Evolutionary conservation across 2,329 filamentous ascomycete genomes (phyloP), one percentile per base, ranked within the genome.

Genomic region (Ceratocystis eucalypticola): DNA sequence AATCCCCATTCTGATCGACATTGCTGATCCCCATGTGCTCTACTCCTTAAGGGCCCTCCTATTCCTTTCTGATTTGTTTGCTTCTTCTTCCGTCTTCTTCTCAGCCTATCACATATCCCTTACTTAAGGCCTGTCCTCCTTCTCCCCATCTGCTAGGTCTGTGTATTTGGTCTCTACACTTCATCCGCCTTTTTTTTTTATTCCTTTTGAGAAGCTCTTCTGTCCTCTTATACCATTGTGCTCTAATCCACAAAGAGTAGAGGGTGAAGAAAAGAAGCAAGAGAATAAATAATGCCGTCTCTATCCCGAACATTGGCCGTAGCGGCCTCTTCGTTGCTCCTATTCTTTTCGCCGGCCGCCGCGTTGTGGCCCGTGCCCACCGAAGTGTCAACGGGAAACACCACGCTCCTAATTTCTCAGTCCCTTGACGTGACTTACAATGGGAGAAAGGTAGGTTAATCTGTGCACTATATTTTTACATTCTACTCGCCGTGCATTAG

Each of bases 371-470:
- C 84, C 12, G 76, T 78, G 25, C 84, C 84, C 1, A 75, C 76
- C 65, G 77, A 76, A 48, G 76, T 81, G 65, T 79, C 76, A 57
- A 81, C 78, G 17, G 84, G 84, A 67, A 78, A 78, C 70, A 76
- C 76, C 8, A 76, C 78, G 41, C 74, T 86, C 69, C 83, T 80
- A 74, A 81, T 86, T 71, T 76, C 78, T 68, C 74, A 79, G 68
- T 75, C 76, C 69, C 73, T 86, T 67, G 71, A 76, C 15, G 76
- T 86, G 67, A 83, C 80, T 48, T 86, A 85, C 72, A 85, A 86
- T 75, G 81, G 81, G 70, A 75, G 75, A 72, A 73, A 72, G 74
- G 82, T 85, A 84, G 73, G 82, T 73, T 79, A 74, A 75, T 72
- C 70, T 74, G 4, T 41, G 37, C 37, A 73, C 73, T 71, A 71